Conservation (phyloP, 352 stramenopile genomes). For the Blastocystis sp. region DNA sequence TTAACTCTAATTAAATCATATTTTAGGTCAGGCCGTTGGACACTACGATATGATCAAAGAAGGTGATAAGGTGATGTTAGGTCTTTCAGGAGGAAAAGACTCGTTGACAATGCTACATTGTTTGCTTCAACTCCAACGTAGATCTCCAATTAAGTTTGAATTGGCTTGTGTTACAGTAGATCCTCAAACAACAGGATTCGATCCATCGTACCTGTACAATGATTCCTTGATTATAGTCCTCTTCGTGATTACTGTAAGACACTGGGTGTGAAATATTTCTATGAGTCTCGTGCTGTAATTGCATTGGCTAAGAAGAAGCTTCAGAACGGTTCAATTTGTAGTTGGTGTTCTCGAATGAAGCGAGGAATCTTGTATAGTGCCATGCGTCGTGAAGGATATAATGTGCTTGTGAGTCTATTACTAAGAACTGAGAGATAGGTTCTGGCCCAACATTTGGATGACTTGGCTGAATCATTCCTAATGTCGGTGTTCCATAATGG, state of each 20-base stretch:
- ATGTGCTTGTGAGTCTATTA: constrained; percentile 70
- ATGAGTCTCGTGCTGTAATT: constrained; percentile 84
- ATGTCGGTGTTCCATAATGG: constrained; percentile 97
- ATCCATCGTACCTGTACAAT: constrained; percentile 73
- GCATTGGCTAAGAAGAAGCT: constrained; percentile 76
- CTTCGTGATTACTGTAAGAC: constrained; percentile 89
- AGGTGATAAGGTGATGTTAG: constrained; percentile 84
- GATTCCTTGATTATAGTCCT: constrained; percentile 65
- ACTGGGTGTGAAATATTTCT: constrained; percentile 86
- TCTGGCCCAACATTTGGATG: constrained; percentile 91
- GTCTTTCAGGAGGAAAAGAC: constrained; percentile 91
- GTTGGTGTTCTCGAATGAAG: constrained; percentile 92
- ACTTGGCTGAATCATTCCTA: constrained; percentile 91
- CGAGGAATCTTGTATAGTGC: constrained; percentile 89
- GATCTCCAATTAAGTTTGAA: constrained; percentile 84
- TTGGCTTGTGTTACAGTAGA: constrained; percentile 88
- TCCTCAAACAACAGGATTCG: constrained; percentile 89
- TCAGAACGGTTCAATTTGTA: constrained; percentile 82
- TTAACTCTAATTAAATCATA: too few relatives aligned
- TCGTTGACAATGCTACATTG: constrained; percentile 90
- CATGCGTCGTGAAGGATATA: constrained; percentile 83
- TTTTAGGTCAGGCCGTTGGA: constrained; percentile 80
- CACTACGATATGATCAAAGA: constrained; percentile 91
- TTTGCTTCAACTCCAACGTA: constrained; percentile 83
- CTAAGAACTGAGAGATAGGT: constrained; percentile 69